Percentiles rank a stretch among this genome's conserved stretches.
These are phyloP conservation scores for Cupressus sempervirens DNA, from an alignment of 75 land plant genomes.

Conservation along the genomic window DNA sequence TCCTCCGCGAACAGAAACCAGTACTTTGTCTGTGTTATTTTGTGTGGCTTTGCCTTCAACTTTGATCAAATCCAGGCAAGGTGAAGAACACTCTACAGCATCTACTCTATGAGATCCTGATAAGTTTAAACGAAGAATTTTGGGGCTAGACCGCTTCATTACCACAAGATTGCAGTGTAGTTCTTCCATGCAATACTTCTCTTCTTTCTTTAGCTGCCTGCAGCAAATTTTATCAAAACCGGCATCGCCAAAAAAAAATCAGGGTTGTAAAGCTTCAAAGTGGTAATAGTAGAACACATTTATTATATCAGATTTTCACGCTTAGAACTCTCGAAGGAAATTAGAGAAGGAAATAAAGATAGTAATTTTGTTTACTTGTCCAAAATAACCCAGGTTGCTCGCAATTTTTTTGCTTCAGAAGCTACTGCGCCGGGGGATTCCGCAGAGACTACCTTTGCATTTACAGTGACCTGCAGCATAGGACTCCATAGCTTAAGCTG, in stretches of 20 bases:
- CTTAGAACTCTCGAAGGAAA: neutral
- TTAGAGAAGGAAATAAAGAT: neutral
- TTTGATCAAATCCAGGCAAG: conserved; percentile 9
- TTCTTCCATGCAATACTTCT: conserved; percentile 70
- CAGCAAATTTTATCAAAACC: neutral
- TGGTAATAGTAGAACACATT: neutral
- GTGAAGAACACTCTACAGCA: neutral
- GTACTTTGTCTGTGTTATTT: conserved; percentile 1
- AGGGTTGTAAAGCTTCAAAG: neutral
- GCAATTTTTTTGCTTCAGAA: conserved; percentile 57
- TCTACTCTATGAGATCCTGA: conserved; percentile 24
- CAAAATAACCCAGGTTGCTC: conserved; percentile 86
- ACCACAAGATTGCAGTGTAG: conserved; percentile 83
- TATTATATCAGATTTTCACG: neutral
- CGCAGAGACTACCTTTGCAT: conserved; percentile 57
- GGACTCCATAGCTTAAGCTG: neutral
- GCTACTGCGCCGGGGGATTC: conserved; percentile 54
- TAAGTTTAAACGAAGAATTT: conserved; percentile 70
- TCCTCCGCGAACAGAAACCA: conserved; percentile 28
- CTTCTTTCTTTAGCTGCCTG: conserved; percentile 80
- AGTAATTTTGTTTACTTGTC: conserved; percentile 55
- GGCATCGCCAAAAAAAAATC: neutral
- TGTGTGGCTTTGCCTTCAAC: conserved; percentile 1
- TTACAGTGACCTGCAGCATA: conserved; percentile 53
- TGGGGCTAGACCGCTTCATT: conserved; percentile 68